phyloP scores from a whole-genome alignment of 306 rosid genomes.

The Glycine tomentella region DNA sequence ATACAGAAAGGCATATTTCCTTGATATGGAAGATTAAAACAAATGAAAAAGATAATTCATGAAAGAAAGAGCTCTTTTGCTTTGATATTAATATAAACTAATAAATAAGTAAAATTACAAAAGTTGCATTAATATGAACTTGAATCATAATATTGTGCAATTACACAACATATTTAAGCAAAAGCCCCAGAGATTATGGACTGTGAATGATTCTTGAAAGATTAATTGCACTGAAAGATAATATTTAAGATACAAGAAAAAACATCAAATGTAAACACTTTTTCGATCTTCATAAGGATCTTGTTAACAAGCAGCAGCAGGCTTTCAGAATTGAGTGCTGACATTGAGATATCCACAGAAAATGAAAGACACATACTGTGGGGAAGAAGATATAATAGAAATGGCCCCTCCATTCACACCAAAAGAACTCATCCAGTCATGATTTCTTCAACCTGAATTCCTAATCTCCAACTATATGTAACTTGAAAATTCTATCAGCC shows the following conservation, averaged over 20 bases:
- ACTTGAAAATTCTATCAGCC: not conserved
- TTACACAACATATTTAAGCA: not conserved
- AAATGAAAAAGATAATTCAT: not conserved
- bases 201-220: not conserved
- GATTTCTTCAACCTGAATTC: conserved; percentile 12
- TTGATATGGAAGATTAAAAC: not conserved
- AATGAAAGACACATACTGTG: conserved; percentile 8
- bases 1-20: not conserved
- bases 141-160: not conserved
- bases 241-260: conserved; percentile 1
- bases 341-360: conserved; percentile 24
- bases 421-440: conserved; percentile 21
- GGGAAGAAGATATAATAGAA: not conserved
- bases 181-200: not conserved
- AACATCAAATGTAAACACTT: not conserved
- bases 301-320: not conserved
- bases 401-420: conserved; percentile 3
- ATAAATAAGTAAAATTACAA: not conserved
- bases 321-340: conserved; percentile 5
- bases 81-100: not conserved
- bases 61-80: not conserved
- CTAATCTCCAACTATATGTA: conserved; percentile 11
- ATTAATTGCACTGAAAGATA: not conserved
- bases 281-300: not conserved
- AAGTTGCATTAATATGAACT: not conserved